Conservation (phyloP, 1,284 basidiomycete species). For the Abortiporus biennis region DNA sequence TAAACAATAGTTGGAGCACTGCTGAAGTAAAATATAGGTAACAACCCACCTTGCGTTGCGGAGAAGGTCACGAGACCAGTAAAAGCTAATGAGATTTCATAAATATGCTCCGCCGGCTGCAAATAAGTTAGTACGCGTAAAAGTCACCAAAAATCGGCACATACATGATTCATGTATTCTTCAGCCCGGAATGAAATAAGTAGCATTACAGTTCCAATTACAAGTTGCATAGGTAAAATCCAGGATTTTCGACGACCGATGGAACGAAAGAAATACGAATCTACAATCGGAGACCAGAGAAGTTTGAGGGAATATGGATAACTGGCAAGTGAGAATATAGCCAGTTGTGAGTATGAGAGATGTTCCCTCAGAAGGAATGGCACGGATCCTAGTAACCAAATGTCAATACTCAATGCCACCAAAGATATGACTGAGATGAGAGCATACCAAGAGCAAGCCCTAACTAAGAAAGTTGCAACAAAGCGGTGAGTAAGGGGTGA, state of each 20-base stretch:
- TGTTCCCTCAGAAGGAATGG: slow-evolving; percentile 95
- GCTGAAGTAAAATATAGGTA: slow-evolving; percentile 7
- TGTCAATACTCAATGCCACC: slow-evolving; percentile 3
- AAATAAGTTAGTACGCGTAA: slow-evolving; percentile 3
- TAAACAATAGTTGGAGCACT: slow-evolving; percentile 21
- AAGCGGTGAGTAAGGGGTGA: no score
- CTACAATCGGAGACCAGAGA: slow-evolving; percentile 97
- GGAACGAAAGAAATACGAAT: slow-evolving; percentile 79
- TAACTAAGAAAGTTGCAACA: slow-evolving; percentile 37
- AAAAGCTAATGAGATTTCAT: slow-evolving; percentile 82
- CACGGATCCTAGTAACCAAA: slow-evolving; percentile 66
- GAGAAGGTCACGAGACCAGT: slow-evolving; percentile 92
- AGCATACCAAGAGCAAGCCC: slow-evolving; percentile 67
- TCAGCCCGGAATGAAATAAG: slow-evolving; percentile 83
- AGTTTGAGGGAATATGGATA: slow-evolving; percentile 99
- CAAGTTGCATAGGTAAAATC: slow-evolving; percentile 96
- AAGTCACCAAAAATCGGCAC: slow-evolving; percentile 19
- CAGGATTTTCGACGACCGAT: slow-evolving; percentile 94
- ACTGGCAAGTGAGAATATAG: slow-evolving; percentile 88
- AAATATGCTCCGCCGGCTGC: slow-evolving; percentile 79
- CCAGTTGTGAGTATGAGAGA: slow-evolving; percentile 94
- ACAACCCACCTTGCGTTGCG: slow-evolving; percentile 81
- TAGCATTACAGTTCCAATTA: slow-evolving; percentile 86
- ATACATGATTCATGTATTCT: slow-evolving; percentile 76
- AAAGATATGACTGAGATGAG: background rate